Percentiles rank a stretch among this genome's conserved stretches.
Evolutionary conservation across 805 yeast genomes (phyloP).

Genomic region (Limtongia smithiae): DNA sequence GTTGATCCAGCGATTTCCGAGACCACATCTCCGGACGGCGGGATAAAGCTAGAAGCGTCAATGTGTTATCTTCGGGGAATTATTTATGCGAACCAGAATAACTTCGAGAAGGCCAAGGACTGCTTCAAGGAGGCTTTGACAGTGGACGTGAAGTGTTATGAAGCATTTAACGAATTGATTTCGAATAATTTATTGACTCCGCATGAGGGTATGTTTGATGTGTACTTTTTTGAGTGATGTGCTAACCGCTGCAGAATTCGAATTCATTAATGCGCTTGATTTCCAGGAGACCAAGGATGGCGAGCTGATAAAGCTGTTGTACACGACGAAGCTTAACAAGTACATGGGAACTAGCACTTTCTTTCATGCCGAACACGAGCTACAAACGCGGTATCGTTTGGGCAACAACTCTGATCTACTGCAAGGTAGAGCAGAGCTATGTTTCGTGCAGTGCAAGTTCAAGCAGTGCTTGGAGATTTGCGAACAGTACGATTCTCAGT

Average conservation of each 20-base stretch:
- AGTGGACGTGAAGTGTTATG: conserved; percentile 88
- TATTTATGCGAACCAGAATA: conserved; percentile 76
- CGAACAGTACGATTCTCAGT: conserved; percentile 46
- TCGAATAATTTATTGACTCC: conserved; percentile 74
- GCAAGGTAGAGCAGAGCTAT: conserved; percentile 62
- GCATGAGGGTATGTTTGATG: conserved; percentile 44
- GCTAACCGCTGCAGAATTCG: conserved; percentile 55
- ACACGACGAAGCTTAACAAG: conserved; percentile 72
- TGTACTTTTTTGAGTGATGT: background rate
- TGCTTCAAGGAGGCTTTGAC: conserved; percentile 80
- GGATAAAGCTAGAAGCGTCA: conserved; percentile 81
- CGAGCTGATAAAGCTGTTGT: conserved; percentile 72
- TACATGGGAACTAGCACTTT: conserved; percentile 54
- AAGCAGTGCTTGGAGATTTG: conserved; percentile 72
- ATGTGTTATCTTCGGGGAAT: conserved; percentile 82
- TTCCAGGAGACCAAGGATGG: conserved; percentile 71
- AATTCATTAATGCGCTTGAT: conserved; percentile 57
- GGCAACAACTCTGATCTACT: conserved; percentile 67
- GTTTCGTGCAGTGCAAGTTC: conserved; percentile 73
- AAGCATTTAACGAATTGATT: conserved; percentile 80
- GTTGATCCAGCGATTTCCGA: background rate
- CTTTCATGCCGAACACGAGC: conserved; percentile 60
- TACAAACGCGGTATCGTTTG: conserved; percentile 69
- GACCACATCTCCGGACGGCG: conserved; percentile 57
- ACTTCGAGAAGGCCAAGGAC: conserved; percentile 80